Evolutionary conservation across 495 filamentous ascomycete species (phyloP).

Genomic region (Aspergillus mulundensis): DNA sequence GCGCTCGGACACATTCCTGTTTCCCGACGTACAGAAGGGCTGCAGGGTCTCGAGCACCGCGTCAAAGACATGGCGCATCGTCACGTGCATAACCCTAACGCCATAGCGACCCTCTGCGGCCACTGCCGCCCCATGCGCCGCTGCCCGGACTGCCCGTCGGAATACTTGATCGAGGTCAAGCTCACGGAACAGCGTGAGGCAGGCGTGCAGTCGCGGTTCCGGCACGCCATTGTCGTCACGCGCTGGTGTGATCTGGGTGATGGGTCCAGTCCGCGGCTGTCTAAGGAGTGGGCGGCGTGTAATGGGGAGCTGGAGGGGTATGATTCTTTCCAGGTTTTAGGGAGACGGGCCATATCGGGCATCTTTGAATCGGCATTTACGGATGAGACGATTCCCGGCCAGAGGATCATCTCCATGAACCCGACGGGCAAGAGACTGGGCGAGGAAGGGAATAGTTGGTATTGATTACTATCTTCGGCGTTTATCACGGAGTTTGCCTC

Average conservation of each 20-base stretch:
- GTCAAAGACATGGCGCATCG: constrained; percentile 34
- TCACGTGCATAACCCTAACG: constrained; percentile 37
- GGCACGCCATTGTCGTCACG: constrained; percentile 56
- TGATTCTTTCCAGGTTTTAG: constrained; percentile 49
- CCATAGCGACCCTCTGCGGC: constrained; percentile 46
- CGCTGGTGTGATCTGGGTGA: constrained; percentile 58
- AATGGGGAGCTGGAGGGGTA: constrained; percentile 42
- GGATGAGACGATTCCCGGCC: constrained; percentile 50
- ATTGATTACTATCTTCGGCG: constrained; percentile 28
- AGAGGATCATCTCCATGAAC: constrained; percentile 53
- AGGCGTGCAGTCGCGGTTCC: constrained; percentile 34
- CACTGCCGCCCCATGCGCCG: constrained; percentile 53
- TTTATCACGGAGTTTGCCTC: not conserved
- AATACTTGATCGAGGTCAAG: constrained; percentile 57
- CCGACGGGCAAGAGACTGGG: constrained; percentile 44
- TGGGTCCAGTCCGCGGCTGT: constrained; percentile 36
- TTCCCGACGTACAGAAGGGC: constrained; percentile 32
- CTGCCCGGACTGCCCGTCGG: constrained; percentile 57
- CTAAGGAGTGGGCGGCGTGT: constrained; percentile 47
- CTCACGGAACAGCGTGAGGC: constrained; percentile 44
- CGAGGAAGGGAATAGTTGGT: constrained; percentile 47
- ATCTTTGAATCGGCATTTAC: constrained; percentile 53
- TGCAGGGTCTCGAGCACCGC: constrained; percentile 38
- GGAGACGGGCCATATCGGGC: constrained; percentile 49
- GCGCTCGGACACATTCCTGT: constrained; percentile 52